Evolutionary conservation across 257 asterid species (phyloP).

Genomic region (Ligustrum vulgare): DNA sequence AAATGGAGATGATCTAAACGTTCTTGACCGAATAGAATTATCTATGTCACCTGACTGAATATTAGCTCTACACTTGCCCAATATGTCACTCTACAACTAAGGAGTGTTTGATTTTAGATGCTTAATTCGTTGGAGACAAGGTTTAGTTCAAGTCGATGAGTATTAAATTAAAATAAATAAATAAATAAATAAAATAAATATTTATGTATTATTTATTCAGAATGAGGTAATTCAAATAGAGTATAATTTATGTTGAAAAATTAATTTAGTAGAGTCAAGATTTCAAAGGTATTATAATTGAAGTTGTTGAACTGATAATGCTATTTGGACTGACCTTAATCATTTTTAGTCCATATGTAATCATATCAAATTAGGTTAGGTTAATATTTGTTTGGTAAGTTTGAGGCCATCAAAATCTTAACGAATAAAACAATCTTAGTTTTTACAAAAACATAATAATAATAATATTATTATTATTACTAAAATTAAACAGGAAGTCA

Average conservation of each 20-base stretch:
- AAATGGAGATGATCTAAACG: no score
- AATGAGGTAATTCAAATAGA: not conserved
- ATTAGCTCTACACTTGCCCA: no score
- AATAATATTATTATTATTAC: no score
- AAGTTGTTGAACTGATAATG: not conserved
- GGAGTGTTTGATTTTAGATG: no score
- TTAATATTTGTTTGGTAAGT: not conserved
- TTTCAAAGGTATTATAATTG: not conserved
- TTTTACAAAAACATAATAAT: not conserved
- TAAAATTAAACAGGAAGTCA: not conserved
- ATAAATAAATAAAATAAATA: no score
- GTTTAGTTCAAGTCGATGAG: not conserved
- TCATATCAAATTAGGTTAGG: not conserved
- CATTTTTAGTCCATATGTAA: not conserved
- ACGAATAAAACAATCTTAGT: not conserved
- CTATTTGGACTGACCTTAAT: not conserved
- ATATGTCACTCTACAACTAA: no score
- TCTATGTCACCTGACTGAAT: not conserved
- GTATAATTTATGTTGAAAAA: not conserved
- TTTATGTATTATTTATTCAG: no score
- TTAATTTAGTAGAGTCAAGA: not conserved
- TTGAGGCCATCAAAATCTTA: not conserved
- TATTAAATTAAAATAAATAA: no score
- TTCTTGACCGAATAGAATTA: no score
- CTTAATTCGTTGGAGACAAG: not conserved